A percentile compares a stretch with the other conserved stretches of the same genome.
These are phyloP conservation scores for Chaetothyriales sp. DNA, from an alignment of 2,329 filamentous ascomycete genomes.

Conservation along the genomic window DNA sequence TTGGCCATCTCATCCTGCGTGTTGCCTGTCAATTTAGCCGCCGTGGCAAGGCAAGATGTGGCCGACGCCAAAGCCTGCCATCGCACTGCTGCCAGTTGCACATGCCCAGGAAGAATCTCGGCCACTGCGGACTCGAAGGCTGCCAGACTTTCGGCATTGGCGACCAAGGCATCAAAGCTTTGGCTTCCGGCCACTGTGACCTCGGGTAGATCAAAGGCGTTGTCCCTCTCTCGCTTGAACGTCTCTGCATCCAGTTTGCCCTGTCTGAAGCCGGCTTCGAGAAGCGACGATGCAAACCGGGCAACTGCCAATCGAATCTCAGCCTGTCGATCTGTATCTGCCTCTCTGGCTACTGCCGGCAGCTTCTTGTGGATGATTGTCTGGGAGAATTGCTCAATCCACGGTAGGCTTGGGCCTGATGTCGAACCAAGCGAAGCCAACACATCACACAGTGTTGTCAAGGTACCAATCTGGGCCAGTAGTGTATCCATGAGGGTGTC, in stretches of 20 bases:
- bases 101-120: slow-evolving; percentile 17
- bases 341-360: slow-evolving; percentile 34
- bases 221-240: slow-evolving; percentile 34
- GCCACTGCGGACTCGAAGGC: slow-evolving; percentile 36
- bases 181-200: slow-evolving; percentile 7
- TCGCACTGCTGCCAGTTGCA: slow-evolving; percentile 21
- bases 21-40: slow-evolving; percentile 34
- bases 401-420: slow-evolving; percentile 33
- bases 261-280: slow-evolving; percentile 41
- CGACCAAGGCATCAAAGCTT: slow-evolving; percentile 32
- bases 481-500: slow-evolving; percentile 53
- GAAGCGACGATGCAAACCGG: slow-evolving; percentile 40
- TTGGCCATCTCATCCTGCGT: slow-evolving; percentile 34
- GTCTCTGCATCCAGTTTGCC: slow-evolving; percentile 35
- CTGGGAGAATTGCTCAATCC: slow-evolving; percentile 42
- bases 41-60: slow-evolving; percentile 34
- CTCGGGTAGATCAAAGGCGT: slow-evolving; percentile 25
- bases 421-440: slow-evolving; percentile 22
- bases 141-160: slow-evolving; percentile 42
- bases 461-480: slow-evolving; percentile 45
- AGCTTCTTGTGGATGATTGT: slow-evolving; percentile 40
- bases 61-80: slow-evolving; percentile 41
- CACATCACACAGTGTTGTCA: slow-evolving; percentile 37
- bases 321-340: slow-evolving; percentile 26
- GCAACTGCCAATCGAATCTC: slow-evolving; percentile 42